phyloP scores from a whole-genome alignment of 1,284 basidiomycete species.

The Vanrija sp. region DNA sequence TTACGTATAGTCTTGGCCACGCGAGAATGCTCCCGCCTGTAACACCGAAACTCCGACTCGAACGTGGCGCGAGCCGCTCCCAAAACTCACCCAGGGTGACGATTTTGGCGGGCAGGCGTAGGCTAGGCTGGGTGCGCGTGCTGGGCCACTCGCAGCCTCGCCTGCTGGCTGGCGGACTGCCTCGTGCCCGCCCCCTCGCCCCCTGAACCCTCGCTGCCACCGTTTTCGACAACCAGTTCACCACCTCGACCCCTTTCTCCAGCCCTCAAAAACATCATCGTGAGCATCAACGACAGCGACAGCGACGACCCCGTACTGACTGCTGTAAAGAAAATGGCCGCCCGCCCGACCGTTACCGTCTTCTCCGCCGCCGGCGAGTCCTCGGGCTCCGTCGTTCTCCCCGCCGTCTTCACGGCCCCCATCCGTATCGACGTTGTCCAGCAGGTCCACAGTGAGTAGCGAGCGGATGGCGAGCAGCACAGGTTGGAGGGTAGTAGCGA shows the following conservation, averaged over 20 bases:
- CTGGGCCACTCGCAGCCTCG: not conserved
- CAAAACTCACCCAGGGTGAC: no score
- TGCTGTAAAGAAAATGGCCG: conserved; percentile 62
- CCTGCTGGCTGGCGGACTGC: not conserved
- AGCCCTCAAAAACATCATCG: not conserved
- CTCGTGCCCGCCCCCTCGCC: not conserved
- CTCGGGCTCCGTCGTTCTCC: conserved; percentile 84
- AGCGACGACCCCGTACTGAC: not conserved
- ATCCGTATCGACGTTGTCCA: conserved; percentile 98
- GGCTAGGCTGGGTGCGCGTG: no score
- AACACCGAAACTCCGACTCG: no score
- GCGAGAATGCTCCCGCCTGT: no score
- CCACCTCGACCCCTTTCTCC: not conserved
- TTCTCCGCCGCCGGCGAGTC: conserved; percentile 75
- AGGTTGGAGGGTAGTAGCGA: not conserved
- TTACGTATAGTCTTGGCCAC: no score
- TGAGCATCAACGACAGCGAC: not conserved
- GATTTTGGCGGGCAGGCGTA: no score
- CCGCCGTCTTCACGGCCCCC: conserved; percentile 95
- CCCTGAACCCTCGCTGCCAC: not conserved
- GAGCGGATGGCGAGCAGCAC: not conserved
- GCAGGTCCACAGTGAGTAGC: conserved; percentile 89
- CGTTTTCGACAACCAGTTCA: not conserved
- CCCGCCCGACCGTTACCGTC: conserved; percentile 82
- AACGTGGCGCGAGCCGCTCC: no score